phyloP scores from a whole-genome alignment of 106 monocot genomes.

The Cymbidium sinense region DNA sequence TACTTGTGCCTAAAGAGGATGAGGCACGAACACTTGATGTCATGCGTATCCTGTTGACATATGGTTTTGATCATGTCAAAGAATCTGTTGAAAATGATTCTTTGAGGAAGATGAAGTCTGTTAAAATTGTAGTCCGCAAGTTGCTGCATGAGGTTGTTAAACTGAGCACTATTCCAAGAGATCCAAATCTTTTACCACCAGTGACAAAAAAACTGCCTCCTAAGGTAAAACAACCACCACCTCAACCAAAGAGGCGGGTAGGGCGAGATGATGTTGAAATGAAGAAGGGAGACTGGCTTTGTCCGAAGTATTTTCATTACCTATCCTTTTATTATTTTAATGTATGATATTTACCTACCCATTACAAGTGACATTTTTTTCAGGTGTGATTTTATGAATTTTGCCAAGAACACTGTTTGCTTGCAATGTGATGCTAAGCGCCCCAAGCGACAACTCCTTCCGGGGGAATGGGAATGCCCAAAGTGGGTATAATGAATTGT shows the following conservation, averaged over 20 bases:
- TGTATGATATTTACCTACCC: background rate
- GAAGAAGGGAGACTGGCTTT: constrained; percentile 99
- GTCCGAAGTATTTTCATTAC: constrained; percentile 58
- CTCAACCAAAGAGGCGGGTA: constrained; percentile 78
- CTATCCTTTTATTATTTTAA: background rate
- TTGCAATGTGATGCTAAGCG: constrained; percentile 95
- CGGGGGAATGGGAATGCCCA: constrained; percentile 98
- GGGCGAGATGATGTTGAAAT: constrained; percentile 97
- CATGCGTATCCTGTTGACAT: constrained; percentile 79
- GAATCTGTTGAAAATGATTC: constrained; percentile 75
- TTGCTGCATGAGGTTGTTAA: constrained; percentile 83
- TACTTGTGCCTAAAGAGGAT: constrained; percentile 80
- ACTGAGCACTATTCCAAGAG: constrained; percentile 82
- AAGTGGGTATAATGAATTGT: constrained; percentile 21
- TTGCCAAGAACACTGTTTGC: constrained; percentile 91
- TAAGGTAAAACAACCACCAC: constrained; percentile 92
- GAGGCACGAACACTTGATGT: constrained; percentile 94
- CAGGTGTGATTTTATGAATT: constrained; percentile 99
- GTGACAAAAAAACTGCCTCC: constrained; percentile 73
- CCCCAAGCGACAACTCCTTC: constrained; percentile 91
- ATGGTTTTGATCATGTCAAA: constrained; percentile 77
- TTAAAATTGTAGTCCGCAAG: constrained; percentile 75
- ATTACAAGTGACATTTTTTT: constrained; percentile 11
- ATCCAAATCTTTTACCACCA: constrained; percentile 87
- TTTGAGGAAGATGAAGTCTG: constrained; percentile 68